A percentile compares a stretch with the other conserved stretches of the same genome.
Evolutionary conservation across 306 rosid species (phyloP).

Genomic region (Clitoria ternatea): DNA sequence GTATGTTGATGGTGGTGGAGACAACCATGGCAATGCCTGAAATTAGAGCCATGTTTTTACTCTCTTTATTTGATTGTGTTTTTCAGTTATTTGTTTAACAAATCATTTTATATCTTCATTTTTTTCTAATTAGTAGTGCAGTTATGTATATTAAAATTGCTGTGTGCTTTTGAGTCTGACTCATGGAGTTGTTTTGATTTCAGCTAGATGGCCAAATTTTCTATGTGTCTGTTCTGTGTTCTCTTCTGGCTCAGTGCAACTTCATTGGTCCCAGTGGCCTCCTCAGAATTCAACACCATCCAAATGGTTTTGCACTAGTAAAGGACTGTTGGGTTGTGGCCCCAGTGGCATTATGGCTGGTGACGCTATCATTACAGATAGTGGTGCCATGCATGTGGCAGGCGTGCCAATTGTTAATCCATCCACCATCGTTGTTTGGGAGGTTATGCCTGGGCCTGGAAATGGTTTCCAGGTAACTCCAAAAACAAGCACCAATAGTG

Average conservation of each 20-base stretch:
- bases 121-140: not conserved
- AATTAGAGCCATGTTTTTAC: not conserved
- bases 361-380: constrained; percentile 93
- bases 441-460: constrained; percentile 96
- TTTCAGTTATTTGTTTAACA: constrained; percentile 3
- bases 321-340: constrained; percentile 91
- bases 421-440: constrained; percentile 97
- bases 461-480: constrained; percentile 85
- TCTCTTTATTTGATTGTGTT: constrained; percentile 3
- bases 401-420: constrained; percentile 94
- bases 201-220: constrained; percentile 99
- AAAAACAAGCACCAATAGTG: constrained; percentile 55
- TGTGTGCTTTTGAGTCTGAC: constrained; percentile 29
- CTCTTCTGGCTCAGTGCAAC: constrained; percentile 94
- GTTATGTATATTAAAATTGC: not conserved
- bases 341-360: constrained; percentile 97
- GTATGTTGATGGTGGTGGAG: not conserved
- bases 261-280: constrained; percentile 98
- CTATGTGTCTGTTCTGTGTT: constrained; percentile 86
- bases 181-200: constrained; percentile 36
- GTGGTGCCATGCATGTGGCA: constrained; percentile 96
- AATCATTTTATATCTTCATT: not conserved
- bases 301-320: constrained; percentile 92
- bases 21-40: not conserved
- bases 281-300: constrained; percentile 61